Evolutionary conservation across 495 filamentous ascomycete species (phyloP).

Genomic region (Tuber borchii): DNA sequence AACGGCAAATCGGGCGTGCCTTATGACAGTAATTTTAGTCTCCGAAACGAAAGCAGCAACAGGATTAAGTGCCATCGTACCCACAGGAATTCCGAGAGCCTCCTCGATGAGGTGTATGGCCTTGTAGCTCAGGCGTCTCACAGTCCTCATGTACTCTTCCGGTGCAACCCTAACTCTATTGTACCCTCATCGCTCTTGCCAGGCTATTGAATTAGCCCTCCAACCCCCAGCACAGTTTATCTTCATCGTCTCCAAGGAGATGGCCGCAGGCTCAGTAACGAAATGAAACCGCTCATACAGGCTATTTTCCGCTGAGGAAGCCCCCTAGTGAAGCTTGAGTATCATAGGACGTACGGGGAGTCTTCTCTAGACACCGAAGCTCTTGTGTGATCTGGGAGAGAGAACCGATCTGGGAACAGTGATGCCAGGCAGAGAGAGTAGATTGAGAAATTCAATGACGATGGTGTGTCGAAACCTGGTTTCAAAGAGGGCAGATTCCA

Average conservation of each 20-base stretch:
- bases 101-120: constrained; percentile 52
- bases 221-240: constrained; percentile 48
- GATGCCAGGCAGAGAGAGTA: no score
- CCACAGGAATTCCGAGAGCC: constrained; percentile 44
- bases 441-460: no score
- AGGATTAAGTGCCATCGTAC: neutral
- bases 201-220: constrained; percentile 50
- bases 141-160: constrained; percentile 48
- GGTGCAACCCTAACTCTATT: constrained; percentile 20
- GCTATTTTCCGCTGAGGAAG: constrained; percentile 49
- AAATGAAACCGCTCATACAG: constrained; percentile 54
- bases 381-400: no score
- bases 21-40: neutral
- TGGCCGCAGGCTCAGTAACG: constrained; percentile 48
- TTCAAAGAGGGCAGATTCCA: no score
- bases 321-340: constrained; percentile 30
- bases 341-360: no score
- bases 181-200: constrained; percentile 5
- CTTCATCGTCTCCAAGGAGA: constrained; percentile 17
- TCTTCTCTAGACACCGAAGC: no score
- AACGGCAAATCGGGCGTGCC: no score
- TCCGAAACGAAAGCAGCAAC: constrained; percentile 4
- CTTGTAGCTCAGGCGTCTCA: constrained; percentile 47
- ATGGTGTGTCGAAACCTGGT: no score
- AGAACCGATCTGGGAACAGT: no score